Base-by-base conservation (phyloP, 495 filamentous ascomycete species). In the Lentithecium fluviatile region DNA sequence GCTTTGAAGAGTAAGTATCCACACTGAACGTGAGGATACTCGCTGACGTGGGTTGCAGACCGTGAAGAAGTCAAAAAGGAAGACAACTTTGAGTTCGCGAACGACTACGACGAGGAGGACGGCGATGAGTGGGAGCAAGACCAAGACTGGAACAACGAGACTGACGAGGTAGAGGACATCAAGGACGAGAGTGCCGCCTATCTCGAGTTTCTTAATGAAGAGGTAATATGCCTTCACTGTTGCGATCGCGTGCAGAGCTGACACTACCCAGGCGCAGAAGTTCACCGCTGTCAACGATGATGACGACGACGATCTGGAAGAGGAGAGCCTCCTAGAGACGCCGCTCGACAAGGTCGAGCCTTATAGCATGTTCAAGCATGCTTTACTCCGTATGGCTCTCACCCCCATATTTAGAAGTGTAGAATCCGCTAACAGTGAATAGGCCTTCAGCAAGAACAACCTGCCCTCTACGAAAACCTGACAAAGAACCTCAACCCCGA, bases 291-390 rank as follows among this genome's bases (percentile, higher is more conserved):
- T 79, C 11, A 83, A 82, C 25, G 84, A 85, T 8, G 87, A 88
- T 23, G 90, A 96, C 24, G 92, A 94, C 42, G 92, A 97, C 34
- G 85, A 95, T 20, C 80, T 95, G 23, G 94, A 97, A 68, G 94
- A 98, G 66, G 91, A 93, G 71, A 86, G 87, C 50, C 77, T 97
- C 52, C 83, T 97, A 11, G 94, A 97, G 73, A 94, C 93, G 6
- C 94, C 92, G 23, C 77, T 98, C 34, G 95, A 98, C 75, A 90
- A 90, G 73, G 79, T 98, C 53, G 95, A 98, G 72, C 92, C 93
- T 8, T 98, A 98, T 72, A 80, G 83, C 64, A 75, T 95, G 61
- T 96, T 98, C 80, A 85, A 88, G 73, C 77, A 82, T 60, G 84
- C 88, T 17, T 76, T 98, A 57, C 66, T 95, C 62, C 87, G 94